These are phyloP conservation scores for Dryas alaskensis DNA, from an alignment of 306 rosid species.

Conservation along the genomic window DNA sequence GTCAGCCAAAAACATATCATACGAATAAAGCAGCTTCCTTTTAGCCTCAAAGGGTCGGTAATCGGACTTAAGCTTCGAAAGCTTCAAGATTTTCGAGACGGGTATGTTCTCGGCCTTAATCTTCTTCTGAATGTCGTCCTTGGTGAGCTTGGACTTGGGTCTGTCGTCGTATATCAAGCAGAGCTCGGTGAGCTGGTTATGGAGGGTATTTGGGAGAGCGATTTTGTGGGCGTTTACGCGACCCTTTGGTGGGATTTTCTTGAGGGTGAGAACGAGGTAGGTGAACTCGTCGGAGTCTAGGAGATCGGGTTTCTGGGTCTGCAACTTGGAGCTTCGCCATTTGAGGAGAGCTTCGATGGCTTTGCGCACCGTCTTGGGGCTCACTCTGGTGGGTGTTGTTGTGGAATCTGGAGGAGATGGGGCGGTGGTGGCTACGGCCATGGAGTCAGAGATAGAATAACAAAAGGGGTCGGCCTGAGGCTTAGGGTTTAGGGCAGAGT, in stretches of 20 bases:
- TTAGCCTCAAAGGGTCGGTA: slow-evolving; percentile 70
- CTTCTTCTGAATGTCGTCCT: slow-evolving; percentile 45
- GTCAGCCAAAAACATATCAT: slow-evolving; percentile 65
- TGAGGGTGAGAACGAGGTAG: slow-evolving; percentile 57
- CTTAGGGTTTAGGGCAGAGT: slow-evolving; percentile 15
- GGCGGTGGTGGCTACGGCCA: slow-evolving; percentile 22
- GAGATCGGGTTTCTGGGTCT: slow-evolving; percentile 52
- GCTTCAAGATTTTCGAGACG: slow-evolving; percentile 49
- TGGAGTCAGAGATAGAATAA: background rate
- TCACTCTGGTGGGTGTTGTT: slow-evolving; percentile 12
- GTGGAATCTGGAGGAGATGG: slow-evolving; percentile 19
- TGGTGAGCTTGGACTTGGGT: slow-evolving; percentile 44
- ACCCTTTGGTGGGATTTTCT: slow-evolving; percentile 50
- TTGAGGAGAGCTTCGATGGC: slow-evolving; percentile 65
- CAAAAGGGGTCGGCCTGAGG: background rate
- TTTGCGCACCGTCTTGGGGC: slow-evolving; percentile 29
- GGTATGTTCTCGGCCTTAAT: slow-evolving; percentile 55
- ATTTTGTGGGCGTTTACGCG: slow-evolving; percentile 67
- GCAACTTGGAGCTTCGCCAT: slow-evolving; percentile 47
- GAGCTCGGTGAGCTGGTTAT: slow-evolving; percentile 42
- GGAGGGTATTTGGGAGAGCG: slow-evolving; percentile 55
- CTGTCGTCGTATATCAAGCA: slow-evolving; percentile 79
- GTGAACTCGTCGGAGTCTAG: slow-evolving; percentile 55
- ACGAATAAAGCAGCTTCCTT: slow-evolving; percentile 63
- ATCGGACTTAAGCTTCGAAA: slow-evolving; percentile 66